Evolutionary conservation across 495 filamentous ascomycete species (phyloP).

Genomic region (Penicillium paxilli): DNA sequence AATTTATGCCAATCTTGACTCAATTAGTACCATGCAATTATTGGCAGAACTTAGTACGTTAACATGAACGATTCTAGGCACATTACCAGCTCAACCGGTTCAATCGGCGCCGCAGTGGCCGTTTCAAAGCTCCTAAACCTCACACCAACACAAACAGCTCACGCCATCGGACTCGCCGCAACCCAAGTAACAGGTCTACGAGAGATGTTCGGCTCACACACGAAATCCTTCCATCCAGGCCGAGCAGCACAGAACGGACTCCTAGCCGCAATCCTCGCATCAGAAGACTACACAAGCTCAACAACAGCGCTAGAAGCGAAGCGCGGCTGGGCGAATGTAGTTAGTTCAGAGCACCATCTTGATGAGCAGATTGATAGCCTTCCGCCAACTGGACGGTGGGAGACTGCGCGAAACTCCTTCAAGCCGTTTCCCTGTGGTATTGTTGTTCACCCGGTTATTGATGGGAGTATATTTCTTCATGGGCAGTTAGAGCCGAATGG

Average conservation of each 20-base stretch:
- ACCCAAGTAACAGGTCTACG: slow-evolving; percentile 53
- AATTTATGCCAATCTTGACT: too few species aligned
- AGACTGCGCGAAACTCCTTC: slow-evolving; percentile 53
- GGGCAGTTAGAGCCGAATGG: slow-evolving; percentile 31
- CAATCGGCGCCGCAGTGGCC: slow-evolving; percentile 51
- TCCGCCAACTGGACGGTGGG: slow-evolving; percentile 34
- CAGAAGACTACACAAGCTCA: slow-evolving; percentile 48
- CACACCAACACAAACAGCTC: slow-evolving; percentile 34
- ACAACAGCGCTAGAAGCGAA: slow-evolving; percentile 50
- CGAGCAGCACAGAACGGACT: slow-evolving; percentile 53
- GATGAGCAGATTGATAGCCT: slow-evolving; percentile 12
- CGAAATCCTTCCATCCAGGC: slow-evolving; percentile 55
- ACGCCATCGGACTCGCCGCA: slow-evolving; percentile 53
- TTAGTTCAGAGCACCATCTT: slow-evolving; percentile 23
- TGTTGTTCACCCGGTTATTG: slow-evolving; percentile 56
- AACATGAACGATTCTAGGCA: slow-evolving; percentile 24
- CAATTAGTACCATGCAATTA: too few species aligned
- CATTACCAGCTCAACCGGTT: slow-evolving; percentile 53
- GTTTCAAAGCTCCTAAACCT: slow-evolving; percentile 47
- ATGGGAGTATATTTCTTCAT: slow-evolving; percentile 48
- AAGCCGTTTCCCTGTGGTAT: slow-evolving; percentile 60
- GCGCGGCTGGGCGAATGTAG: slow-evolving; percentile 55
- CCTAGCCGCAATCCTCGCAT: slow-evolving; percentile 49
- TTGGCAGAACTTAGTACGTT: background rate
- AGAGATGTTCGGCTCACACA: slow-evolving; percentile 55